These are phyloP conservation scores for Mesembryanthemum crystallinum DNA, from an alignment of 148 eudicot species.

Conservation along the genomic window DNA sequence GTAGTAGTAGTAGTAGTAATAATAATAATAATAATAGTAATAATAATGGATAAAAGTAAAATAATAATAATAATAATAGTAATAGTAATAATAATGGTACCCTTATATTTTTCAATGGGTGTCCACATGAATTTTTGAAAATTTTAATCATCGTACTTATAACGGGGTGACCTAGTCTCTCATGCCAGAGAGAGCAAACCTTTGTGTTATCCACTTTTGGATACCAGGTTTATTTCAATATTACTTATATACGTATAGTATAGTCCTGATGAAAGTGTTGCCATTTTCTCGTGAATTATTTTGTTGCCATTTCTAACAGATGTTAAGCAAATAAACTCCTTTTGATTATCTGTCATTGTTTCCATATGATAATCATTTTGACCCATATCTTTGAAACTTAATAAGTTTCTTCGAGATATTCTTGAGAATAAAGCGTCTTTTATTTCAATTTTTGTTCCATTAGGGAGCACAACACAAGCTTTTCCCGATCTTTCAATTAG, in stretches of 20 bases:
- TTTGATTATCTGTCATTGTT: background rate
- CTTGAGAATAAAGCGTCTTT: background rate
- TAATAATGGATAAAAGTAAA: no score
- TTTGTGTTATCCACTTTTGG: background rate
- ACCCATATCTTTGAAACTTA: background rate
- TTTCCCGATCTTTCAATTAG: constrained; percentile 1
- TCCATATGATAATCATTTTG: constrained; percentile 11
- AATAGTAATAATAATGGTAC: background rate
- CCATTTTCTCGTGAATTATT: background rate
- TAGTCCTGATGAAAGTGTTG: background rate
- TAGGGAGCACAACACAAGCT: background rate
- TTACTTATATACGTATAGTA: background rate
- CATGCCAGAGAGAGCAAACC: background rate
- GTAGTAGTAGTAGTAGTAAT: no score
- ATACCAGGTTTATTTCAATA: background rate
- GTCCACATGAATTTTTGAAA: background rate
- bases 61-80: no score
- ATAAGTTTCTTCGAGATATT: background rate
- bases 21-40: no score
- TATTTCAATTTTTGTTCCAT: no score
- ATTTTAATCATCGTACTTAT: no score
- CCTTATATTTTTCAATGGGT: background rate
- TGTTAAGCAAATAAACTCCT: background rate
- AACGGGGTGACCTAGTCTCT: no score
- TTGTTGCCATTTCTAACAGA: background rate